A percentile compares a stretch with the other conserved stretches of the same genome.
Evolutionary conservation across 2,329 filamentous ascomycete species (phyloP).

Genomic region (Coccinonectria pachysandricola): DNA sequence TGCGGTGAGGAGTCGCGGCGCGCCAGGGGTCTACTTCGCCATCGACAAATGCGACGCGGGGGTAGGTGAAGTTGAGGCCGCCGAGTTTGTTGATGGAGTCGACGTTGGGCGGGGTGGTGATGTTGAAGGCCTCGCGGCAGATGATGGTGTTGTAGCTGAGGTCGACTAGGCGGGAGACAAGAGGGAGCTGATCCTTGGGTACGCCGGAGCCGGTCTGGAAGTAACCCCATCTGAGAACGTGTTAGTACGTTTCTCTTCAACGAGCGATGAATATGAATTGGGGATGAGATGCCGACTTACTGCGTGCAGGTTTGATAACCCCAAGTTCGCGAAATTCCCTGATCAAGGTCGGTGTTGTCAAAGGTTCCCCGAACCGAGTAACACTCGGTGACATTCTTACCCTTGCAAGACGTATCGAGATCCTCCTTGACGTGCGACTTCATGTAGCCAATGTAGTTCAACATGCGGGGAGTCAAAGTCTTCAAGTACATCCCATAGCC

Average conservation of each 20-base stretch:
- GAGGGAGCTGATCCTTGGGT: slow-evolving; percentile 50
- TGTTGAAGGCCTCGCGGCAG: slow-evolving; percentile 61
- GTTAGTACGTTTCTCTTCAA: slow-evolving; percentile 5
- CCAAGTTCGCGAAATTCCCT: slow-evolving; percentile 31
- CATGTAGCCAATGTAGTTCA: slow-evolving; percentile 41
- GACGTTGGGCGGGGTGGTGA: slow-evolving; percentile 51
- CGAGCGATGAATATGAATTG: not conserved
- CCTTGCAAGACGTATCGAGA: slow-evolving; percentile 13
- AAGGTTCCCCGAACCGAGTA: slow-evolving; percentile 17
- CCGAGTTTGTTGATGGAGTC: slow-evolving; percentile 67
- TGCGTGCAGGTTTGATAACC: slow-evolving; percentile 46
- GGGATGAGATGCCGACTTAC: slow-evolving; percentile 19
- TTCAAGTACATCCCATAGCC: slow-evolving; percentile 30
- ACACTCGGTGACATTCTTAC: slow-evolving; percentile 19
- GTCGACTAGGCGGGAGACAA: slow-evolving; percentile 62
- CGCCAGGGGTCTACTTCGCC: slow-evolving; percentile 75
- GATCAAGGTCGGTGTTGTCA: slow-evolving; percentile 13
- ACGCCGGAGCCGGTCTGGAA: slow-evolving; percentile 63
- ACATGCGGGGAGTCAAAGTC: slow-evolving; percentile 30
- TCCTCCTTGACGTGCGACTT: slow-evolving; percentile 24
- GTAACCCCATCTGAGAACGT: slow-evolving; percentile 57
- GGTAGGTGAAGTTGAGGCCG: slow-evolving; percentile 60
- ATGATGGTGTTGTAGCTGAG: slow-evolving; percentile 50
- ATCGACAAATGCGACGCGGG: slow-evolving; percentile 65
- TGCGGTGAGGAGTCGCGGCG: slow-evolving; percentile 59